These are phyloP conservation scores for Colletotrichum shisoi DNA, from an alignment of 2,329 filamentous ascomycete species.

Conservation along the genomic window DNA sequence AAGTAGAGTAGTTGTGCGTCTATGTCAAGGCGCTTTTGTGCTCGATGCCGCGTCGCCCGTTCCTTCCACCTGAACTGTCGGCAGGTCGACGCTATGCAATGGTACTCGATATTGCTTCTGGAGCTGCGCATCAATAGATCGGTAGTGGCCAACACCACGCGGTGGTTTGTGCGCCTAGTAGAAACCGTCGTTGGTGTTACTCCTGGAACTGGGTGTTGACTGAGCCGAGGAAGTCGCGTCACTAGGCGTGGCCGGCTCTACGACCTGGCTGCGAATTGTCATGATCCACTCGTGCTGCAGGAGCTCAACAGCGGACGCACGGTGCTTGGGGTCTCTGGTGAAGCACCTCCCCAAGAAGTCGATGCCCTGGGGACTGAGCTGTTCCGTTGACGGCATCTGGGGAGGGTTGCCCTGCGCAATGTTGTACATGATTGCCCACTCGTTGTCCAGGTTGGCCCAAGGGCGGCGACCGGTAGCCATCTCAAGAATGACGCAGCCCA, in stretches of 20 bases:
- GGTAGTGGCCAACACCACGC: background rate
- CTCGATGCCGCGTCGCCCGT: constrained; percentile 1
- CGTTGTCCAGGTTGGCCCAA: constrained; percentile 96
- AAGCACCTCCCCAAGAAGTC: constrained; percentile 92
- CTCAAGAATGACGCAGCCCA: constrained; percentile 95
- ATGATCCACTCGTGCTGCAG: constrained; percentile 93
- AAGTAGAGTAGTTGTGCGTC: constrained; percentile 1
- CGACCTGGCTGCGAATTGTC: constrained; percentile 69
- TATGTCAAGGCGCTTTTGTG: constrained; percentile 2
- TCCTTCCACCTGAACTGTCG: background rate
- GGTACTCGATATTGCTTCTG: constrained; percentile 8
- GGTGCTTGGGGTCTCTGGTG: constrained; percentile 77
- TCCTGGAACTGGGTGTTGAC: constrained; percentile 41
- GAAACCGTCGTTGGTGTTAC: constrained; percentile 39
- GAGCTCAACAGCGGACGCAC: constrained; percentile 85
- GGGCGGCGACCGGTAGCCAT: constrained; percentile 95
- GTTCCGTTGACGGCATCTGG: constrained; percentile 79
- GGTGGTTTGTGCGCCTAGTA: constrained; percentile 35
- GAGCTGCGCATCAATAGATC: background rate
- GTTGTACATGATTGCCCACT: constrained; percentile 99
- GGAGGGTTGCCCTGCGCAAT: constrained; percentile 97
- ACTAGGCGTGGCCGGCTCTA: constrained; percentile 70
- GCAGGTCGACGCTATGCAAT: background rate
- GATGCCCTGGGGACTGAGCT: constrained; percentile 82
- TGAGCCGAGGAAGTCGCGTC: constrained; percentile 58